These are phyloP conservation scores for Ogataea zsoltii DNA, from an alignment of 805 yeast genomes.

Conservation along the genomic window DNA sequence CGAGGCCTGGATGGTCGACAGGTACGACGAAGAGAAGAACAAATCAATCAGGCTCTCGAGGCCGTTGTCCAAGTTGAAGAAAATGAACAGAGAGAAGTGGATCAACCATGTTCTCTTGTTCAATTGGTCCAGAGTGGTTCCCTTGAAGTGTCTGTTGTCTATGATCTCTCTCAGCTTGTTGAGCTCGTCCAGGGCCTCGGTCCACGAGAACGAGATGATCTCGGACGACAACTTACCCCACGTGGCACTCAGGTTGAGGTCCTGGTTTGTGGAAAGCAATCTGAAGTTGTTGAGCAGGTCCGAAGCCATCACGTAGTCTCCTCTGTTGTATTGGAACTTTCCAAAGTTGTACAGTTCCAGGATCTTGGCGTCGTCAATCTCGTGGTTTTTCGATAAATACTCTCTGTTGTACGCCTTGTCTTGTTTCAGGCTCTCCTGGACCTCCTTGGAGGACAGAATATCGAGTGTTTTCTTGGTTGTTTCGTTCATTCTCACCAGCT, in stretches of 20 bases:
- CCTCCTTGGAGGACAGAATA: slow-evolving; percentile 49
- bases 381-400: slow-evolving; percentile 44
- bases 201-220: slow-evolving; percentile 54
- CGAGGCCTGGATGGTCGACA: slow-evolving; percentile 68
- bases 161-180: slow-evolving; percentile 55
- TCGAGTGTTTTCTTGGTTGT: slow-evolving; percentile 48
- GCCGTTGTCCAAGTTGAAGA: slow-evolving; percentile 53
- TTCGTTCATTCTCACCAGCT: slow-evolving; percentile 38
- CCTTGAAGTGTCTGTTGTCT: slow-evolving; percentile 51
- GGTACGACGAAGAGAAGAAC: slow-evolving; percentile 58
- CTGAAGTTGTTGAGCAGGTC: slow-evolving; percentile 60
- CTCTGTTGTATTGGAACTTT: slow-evolving; percentile 62
- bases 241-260: slow-evolving; percentile 53
- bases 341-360: slow-evolving; percentile 57
- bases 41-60: slow-evolving; percentile 55
- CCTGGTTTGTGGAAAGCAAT: slow-evolving; percentile 52
- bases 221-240: slow-evolving; percentile 72
- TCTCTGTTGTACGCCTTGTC: slow-evolving; percentile 56
- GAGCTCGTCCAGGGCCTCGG: slow-evolving; percentile 53
- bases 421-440: slow-evolving; percentile 51
- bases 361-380: slow-evolving; percentile 49
- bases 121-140: slow-evolving; percentile 57
- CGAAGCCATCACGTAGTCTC: slow-evolving; percentile 59
- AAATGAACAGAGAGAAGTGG: slow-evolving; percentile 69
- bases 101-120: slow-evolving; percentile 67